Evolutionary conservation across 371 early-diverging fungal genomes (phyloP).

Genomic region (Mucor lusitanicus): DNA sequence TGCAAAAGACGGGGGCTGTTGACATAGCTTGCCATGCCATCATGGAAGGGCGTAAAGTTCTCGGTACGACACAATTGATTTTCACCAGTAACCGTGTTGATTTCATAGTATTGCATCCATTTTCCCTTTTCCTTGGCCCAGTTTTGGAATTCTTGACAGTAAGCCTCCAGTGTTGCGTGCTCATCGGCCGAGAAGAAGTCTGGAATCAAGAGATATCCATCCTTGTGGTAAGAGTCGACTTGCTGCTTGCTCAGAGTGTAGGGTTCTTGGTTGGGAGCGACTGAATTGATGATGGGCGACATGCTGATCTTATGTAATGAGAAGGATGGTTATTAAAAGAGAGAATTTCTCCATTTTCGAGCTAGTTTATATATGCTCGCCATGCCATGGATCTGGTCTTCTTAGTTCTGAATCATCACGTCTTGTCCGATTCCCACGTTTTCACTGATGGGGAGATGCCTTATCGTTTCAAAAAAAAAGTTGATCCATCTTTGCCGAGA

Average conservation of each 20-base stretch:
- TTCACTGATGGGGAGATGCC: neutral
- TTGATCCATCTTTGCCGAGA: constrained; percentile 6
- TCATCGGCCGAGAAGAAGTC: constrained; percentile 53
- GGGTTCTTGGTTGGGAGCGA: constrained; percentile 16
- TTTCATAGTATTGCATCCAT: constrained; percentile 66
- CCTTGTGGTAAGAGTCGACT: constrained; percentile 35
- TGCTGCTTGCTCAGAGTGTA: constrained; percentile 46
- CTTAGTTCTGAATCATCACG: neutral
- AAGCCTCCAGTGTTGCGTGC: constrained; percentile 32
- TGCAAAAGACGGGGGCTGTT: constrained; percentile 42
- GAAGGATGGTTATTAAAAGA: neutral
- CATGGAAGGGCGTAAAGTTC: constrained; percentile 56
- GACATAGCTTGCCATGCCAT: constrained; percentile 39
- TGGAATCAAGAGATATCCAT: constrained; percentile 53
- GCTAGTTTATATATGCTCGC: neutral
- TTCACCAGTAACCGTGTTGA: constrained; percentile 36
- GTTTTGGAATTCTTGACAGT: constrained; percentile 41
- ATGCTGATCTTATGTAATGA: neutral
- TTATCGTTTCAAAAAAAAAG: neutral
- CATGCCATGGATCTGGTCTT: neutral
- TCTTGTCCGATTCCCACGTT: constrained; percentile 6
- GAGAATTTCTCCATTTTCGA: neutral
- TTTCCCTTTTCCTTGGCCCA: constrained; percentile 59
- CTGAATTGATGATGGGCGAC: constrained; percentile 7
- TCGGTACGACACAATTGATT: constrained; percentile 59